Percentiles rank a stretch among this genome's conserved stretches.
These are phyloP conservation scores for Aquilaria sinensis DNA, from an alignment of 345 rosid genomes.

Conservation along the genomic window DNA sequence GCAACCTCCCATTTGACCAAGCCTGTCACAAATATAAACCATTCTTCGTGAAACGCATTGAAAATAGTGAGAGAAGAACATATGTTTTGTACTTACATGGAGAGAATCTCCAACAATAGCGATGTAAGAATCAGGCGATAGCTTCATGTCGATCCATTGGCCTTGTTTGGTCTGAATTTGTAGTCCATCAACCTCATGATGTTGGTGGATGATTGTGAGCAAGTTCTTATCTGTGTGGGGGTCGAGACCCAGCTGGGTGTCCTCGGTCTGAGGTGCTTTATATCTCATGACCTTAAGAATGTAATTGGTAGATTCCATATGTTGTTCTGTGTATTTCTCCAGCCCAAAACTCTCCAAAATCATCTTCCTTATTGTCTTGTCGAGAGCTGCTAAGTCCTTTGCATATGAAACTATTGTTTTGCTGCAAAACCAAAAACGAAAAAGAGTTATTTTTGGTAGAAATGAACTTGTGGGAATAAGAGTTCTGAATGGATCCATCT, in stretches of 20 bases:
- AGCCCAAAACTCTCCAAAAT: conserved; percentile 47
- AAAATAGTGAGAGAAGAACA: background rate
- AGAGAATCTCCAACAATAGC: conserved; percentile 57
- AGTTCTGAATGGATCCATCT: too few relatives aligned
- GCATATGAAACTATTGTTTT: conserved; percentile 26
- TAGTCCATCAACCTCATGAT: conserved; percentile 46
- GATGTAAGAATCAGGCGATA: conserved; percentile 42
- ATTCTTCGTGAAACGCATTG: too few relatives aligned
- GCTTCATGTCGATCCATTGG: conserved; percentile 42
- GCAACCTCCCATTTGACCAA: conserved; percentile 51
- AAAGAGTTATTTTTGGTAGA: too few relatives aligned
- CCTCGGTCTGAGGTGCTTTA: conserved; percentile 41
- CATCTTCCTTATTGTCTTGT: conserved; percentile 39
- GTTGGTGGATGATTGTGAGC: conserved; percentile 51
- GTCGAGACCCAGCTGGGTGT: conserved; percentile 34
- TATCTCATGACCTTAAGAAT: conserved; percentile 53
- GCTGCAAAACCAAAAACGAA: conserved; percentile 20
- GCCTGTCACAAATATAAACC: conserved; percentile 30
- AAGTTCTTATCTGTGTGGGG: conserved; percentile 56
- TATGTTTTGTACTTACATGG: conserved; percentile 20
- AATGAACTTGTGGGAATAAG: too few relatives aligned
- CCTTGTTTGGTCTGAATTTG: conserved; percentile 43
- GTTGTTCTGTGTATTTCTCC: conserved; percentile 44
- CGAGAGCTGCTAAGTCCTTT: conserved; percentile 33
- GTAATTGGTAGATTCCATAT: conserved; percentile 46